Evolutionary conservation across 2,329 filamentous ascomycete species (phyloP).

Genomic region (Phialophora verrucosa): DNA sequence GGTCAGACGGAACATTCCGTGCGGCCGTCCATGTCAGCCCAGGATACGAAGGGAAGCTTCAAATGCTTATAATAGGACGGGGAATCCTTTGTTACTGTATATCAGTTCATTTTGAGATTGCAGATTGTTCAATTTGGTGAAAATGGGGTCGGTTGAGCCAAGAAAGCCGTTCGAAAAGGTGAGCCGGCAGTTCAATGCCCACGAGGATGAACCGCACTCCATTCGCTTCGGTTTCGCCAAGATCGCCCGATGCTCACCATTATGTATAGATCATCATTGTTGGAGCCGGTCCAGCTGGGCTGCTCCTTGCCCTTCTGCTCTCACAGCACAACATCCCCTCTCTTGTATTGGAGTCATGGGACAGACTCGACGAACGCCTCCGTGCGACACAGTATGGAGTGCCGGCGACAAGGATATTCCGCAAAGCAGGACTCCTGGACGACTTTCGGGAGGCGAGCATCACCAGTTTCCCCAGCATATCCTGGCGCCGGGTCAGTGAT

Average conservation of each 20-base stretch:
- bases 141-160: constrained; percentile 21
- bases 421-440: constrained; percentile 62
- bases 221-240: background rate
- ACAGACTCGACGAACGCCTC: constrained; percentile 25
- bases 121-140: background rate
- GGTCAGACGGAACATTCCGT: constrained; percentile 4
- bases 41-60: background rate
- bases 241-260: background rate
- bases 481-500: constrained; percentile 26
- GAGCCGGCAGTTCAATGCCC: background rate
- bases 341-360: constrained; percentile 23
- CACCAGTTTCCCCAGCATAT: constrained; percentile 28
- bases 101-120: background rate
- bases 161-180: constrained; percentile 25
- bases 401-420: constrained; percentile 62
- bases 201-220: background rate
- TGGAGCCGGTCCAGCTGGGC: constrained; percentile 44
- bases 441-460: constrained; percentile 50
- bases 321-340: constrained; percentile 17
- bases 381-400: constrained; percentile 68
- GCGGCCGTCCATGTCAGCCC: background rate
- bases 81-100: background rate
- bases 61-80: background rate
- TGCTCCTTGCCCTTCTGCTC: constrained; percentile 43
- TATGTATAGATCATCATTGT: constrained; percentile 37